Conservation (phyloP, 2,329 filamentous ascomycete species). For the Hypoxylon sp. region DNA sequence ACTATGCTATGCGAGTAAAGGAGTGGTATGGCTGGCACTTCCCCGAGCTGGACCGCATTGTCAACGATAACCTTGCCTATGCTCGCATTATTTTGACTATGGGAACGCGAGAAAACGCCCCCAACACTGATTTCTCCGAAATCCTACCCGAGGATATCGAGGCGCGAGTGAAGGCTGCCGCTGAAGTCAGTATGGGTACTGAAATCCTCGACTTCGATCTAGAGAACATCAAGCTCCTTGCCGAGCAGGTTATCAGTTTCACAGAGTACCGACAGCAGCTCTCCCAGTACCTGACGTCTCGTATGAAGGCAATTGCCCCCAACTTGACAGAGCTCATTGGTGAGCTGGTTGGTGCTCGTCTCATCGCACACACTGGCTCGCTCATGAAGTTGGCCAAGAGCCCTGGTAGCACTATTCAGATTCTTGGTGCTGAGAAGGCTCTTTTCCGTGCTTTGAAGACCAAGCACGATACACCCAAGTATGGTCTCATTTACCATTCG, state of each 20-base stretch:
- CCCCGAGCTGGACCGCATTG: constrained; percentile 95
- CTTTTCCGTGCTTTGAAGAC: constrained; percentile 98
- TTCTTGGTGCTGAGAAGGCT: constrained; percentile 98
- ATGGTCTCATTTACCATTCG: constrained; percentile 93
- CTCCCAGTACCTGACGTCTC: constrained; percentile 87
- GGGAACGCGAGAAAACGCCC: constrained; percentile 88
- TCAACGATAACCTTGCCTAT: constrained; percentile 97
- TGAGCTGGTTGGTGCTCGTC: constrained; percentile 91
- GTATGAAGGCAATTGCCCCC: constrained; percentile 97
- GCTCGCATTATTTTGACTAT: constrained; percentile 88
- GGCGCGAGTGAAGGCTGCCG: constrained; percentile 89
- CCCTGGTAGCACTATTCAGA: constrained; percentile 96
- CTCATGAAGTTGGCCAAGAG: constrained; percentile 96
- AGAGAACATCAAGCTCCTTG: constrained; percentile 90
- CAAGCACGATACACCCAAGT: constrained; percentile 99
- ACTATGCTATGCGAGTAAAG: constrained; percentile 98
- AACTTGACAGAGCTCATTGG: constrained; percentile 95
- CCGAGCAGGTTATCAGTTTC: constrained; percentile 93
- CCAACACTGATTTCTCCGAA: constrained; percentile 84
- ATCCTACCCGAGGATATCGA: constrained; percentile 97
- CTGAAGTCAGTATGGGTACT: constrained; percentile 98
- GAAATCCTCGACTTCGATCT: constrained; percentile 95
- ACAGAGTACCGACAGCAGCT: constrained; percentile 92
- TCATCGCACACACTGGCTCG: constrained; percentile 95
- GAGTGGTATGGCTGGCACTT: constrained; percentile 99